These are phyloP conservation scores for Nicotiana noctiflora DNA, from an alignment of 257 asterid genomes.

Conservation along the genomic window DNA sequence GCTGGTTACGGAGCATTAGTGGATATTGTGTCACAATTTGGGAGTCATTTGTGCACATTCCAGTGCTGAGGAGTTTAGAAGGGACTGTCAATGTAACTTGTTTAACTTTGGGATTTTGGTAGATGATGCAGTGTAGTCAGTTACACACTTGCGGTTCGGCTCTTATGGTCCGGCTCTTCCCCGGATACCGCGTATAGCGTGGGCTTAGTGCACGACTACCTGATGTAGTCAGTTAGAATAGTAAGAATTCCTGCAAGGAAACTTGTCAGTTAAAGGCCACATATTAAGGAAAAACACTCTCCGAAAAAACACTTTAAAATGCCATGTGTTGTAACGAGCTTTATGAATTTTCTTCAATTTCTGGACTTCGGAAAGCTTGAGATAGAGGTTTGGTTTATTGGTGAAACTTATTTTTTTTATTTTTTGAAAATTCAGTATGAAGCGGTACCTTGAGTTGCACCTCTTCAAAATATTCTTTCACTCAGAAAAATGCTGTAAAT, in stretches of 20 bases:
- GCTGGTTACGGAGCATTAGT: conserved; percentile 93
- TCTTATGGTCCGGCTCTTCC: too few species aligned
- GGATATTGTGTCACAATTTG: conserved; percentile 85
- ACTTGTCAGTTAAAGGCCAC: neutral
- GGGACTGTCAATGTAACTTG: conserved; percentile 2
- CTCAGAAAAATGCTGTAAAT: too few species aligned
- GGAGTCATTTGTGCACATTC: conserved; percentile 85
- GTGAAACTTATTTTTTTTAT: too few species aligned
- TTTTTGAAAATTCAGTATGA: too few species aligned
- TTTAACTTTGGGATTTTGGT: neutral
- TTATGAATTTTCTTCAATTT: neutral
- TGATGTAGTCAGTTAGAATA: neutral
- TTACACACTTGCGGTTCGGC: too few species aligned
- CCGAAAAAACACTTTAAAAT: neutral
- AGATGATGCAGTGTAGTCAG: neutral
- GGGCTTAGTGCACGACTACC: too few species aligned
- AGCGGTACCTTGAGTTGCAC: too few species aligned
- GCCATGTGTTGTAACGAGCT: neutral
- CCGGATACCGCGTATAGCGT: too few species aligned
- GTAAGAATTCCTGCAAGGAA: neutral
- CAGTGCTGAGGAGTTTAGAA: conserved; percentile 49
- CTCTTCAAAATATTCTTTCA: too few species aligned
- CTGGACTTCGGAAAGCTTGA: too few species aligned
- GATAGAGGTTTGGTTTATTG: too few species aligned
- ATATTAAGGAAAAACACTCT: neutral